Percentiles rank a stretch among this genome's conserved stretches.
phyloP scores from a whole-genome alignment of 148 eudicot genomes.

The Rhododendron henanense region DNA sequence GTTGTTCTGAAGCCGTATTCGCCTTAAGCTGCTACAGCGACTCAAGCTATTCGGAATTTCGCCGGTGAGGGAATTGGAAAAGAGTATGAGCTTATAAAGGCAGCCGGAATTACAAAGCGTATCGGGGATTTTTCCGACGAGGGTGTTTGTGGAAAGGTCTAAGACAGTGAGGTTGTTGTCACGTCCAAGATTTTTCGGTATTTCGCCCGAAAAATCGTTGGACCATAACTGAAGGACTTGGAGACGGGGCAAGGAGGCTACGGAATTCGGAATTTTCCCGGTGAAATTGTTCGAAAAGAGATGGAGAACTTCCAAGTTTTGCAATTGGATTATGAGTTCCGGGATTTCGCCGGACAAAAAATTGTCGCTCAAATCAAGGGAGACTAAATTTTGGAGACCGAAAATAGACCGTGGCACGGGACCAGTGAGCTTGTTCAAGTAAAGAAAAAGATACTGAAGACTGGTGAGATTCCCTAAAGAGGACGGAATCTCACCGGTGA shows the following conservation, averaged over 20 bases:
- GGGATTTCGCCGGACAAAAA: constrained; percentile 61
- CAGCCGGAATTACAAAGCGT: constrained; percentile 47
- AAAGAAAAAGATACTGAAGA: constrained; percentile 59
- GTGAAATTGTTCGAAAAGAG: constrained; percentile 70
- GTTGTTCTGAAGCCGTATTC: constrained; percentile 68
- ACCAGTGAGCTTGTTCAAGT: constrained; percentile 68
- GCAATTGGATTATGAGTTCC: constrained; percentile 28
- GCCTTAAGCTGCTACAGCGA: constrained; percentile 46
- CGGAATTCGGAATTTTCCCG: constrained; percentile 61
- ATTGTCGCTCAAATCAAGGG: constrained; percentile 84
- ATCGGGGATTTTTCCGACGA: constrained; percentile 68
- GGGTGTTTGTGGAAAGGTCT: constrained; percentile 84
- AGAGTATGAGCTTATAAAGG: constrained; percentile 73
- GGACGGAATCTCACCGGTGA: constrained; percentile 59
- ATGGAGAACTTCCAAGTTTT: constrained; percentile 64
- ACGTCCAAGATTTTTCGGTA: constrained; percentile 67
- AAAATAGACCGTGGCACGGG: constrained; percentile 52
- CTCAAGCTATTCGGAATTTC: constrained; percentile 53
- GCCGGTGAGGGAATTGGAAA: constrained; percentile 68
- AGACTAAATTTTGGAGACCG: constrained; percentile 38
- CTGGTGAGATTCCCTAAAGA: constrained; percentile 72
- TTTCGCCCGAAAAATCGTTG: constrained; percentile 58
- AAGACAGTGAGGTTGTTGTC: constrained; percentile 64
- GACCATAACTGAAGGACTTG: constrained; percentile 87
- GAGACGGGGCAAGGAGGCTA: constrained; percentile 57